Base-by-base conservation (phyloP, 2,329 filamentous ascomycete genomes). In the Fusarium phyllophilum region DNA sequence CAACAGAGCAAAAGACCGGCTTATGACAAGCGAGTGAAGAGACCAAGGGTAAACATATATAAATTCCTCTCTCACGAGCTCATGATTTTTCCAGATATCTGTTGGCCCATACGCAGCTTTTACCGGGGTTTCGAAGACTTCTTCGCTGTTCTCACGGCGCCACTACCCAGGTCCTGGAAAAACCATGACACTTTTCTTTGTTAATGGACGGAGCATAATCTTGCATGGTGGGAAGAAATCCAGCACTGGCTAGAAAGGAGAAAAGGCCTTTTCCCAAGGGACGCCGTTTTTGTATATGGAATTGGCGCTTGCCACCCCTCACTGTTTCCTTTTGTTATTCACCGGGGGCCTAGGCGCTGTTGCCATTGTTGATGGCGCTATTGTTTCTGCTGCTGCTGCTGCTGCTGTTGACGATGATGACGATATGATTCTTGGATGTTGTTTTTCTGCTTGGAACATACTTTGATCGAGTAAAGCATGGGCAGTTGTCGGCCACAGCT, bases 11-110 rank as follows among this genome's bases (percentile, higher is more conserved):
- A 61, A 62, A 70, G 59, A 56, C 61, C 68, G 62, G 38, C 66
- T 65, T 66, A 65, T 61, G 72, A 57, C 51, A 57, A 74, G 46
- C 58, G 65, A 70, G 64, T 62, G 62, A 75, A 74, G 66, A 69
- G 66, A 78, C 65, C 64, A 73, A 63, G 51, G 74, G 68, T 68
- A 74, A 73, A 77, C 72, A 77, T 76, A 76, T 78, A 80, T 80
- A 79, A 78, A 75, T 75, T 79, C 77, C 73, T 79, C 79, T 81
- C 79, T 82, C 78, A 82, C 80, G 80, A 82, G 78, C 73, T 78
- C 76, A 81, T 78, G 80, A 77, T 66, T 62, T 78, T 76, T 62
- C 63, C 73, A 76, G 75, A 68, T 72, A 70, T 66, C 63, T 74
- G 62, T 66, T 66, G 66, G 62, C 68, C 70, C 71, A 76, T 70